Percentiles rank a stretch among this genome's conserved stretches.
Conservation (phyloP, 768 basidiomycete species). For the Xerocomus spinulosus region DNA sequence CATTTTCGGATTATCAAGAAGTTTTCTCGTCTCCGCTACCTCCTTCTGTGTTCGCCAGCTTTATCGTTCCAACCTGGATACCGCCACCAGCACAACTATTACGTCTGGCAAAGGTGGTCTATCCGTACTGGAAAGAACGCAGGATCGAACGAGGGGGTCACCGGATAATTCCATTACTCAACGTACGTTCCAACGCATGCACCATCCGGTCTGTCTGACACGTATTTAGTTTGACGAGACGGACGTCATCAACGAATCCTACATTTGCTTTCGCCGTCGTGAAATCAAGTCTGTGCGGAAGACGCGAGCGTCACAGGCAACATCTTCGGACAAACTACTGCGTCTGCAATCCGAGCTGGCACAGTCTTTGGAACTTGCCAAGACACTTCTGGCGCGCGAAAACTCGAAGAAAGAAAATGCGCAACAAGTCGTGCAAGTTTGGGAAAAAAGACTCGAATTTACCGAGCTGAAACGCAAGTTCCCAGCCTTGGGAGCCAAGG, state of each 20-base stretch:
- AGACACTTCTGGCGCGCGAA: slow-evolving; percentile 55
- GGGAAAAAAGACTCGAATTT: slow-evolving; percentile 73
- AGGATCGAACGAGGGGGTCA: slow-evolving; percentile 76
- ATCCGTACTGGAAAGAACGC: slow-evolving; percentile 88
- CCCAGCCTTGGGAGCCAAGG: slow-evolving; percentile 53
- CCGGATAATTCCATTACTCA: slow-evolving; percentile 80
- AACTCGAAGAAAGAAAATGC: slow-evolving; percentile 64
- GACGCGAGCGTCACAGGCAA: slow-evolving; percentile 86
- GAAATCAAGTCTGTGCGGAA: slow-evolving; percentile 94
- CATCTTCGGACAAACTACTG: slow-evolving; percentile 82
- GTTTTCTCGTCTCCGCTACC: slow-evolving; percentile 58
- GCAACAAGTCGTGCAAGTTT: slow-evolving; percentile 57
- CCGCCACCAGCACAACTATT: slow-evolving; percentile 59
- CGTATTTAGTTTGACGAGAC: slow-evolving; percentile 53
- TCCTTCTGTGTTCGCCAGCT: slow-evolving; percentile 64
- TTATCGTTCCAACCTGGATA: slow-evolving; percentile 61
- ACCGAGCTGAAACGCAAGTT: slow-evolving; percentile 78
- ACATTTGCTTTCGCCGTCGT: slow-evolving; percentile 93
- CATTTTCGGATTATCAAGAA: slow-evolving; percentile 70
- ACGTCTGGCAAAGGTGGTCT: slow-evolving; percentile 67
- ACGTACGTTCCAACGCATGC: slow-evolving; percentile 48
- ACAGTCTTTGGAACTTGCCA: slow-evolving; percentile 2
- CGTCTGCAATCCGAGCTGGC: slow-evolving; percentile 33
- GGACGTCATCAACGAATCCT: slow-evolving; percentile 69
- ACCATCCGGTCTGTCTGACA: background rate